phyloP scores from a whole-genome alignment of 1,284 basidiomycete genomes.

The Leccinum solheimii region DNA sequence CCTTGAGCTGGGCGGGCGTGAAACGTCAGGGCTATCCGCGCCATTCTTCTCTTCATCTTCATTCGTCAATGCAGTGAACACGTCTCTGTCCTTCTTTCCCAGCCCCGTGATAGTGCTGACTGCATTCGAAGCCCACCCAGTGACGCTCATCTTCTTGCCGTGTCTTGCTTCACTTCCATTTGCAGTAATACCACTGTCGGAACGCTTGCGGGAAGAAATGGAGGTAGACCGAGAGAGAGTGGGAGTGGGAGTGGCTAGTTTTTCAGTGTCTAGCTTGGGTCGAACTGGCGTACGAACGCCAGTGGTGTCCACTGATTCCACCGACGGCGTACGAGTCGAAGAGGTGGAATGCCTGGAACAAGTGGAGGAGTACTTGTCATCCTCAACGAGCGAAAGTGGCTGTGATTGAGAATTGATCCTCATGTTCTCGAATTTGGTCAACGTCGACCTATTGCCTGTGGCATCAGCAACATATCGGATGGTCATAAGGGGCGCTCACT shows the following conservation, averaged over 20 bases:
- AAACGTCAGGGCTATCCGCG: conserved; percentile 22
- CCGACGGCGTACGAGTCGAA: conserved; percentile 23
- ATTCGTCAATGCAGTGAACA: conserved; percentile 57
- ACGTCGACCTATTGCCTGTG: conserved; percentile 19
- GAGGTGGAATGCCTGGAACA: conserved; percentile 30
- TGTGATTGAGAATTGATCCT: conserved; percentile 13
- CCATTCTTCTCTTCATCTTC: conserved; percentile 39
- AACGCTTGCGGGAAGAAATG: conserved; percentile 56
- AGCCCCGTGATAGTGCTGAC: conserved; percentile 59
- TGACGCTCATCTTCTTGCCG: conserved; percentile 45
- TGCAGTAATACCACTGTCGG: conserved; percentile 49
- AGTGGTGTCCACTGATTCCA: conserved; percentile 41
- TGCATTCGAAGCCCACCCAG: conserved; percentile 66
- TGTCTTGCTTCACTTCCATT: conserved; percentile 18
- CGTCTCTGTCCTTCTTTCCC: conserved; percentile 63
- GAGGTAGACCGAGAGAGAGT: conserved; percentile 52
- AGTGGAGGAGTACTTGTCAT: conserved; percentile 18
- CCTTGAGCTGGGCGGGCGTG: conserved; percentile 29
- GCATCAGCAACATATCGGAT: conserved; percentile 7
- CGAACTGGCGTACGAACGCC: conserved; percentile 24
- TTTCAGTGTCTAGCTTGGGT: conserved; percentile 46
- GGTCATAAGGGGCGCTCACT: conserved; percentile 40
- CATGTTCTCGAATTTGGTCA: conserved; percentile 23
- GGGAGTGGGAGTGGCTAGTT: conserved; percentile 28
- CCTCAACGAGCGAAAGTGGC: conserved; percentile 10